Evolutionary conservation across 1,284 basidiomycete genomes (phyloP).

Genomic region (Pseudozyma sp.): DNA sequence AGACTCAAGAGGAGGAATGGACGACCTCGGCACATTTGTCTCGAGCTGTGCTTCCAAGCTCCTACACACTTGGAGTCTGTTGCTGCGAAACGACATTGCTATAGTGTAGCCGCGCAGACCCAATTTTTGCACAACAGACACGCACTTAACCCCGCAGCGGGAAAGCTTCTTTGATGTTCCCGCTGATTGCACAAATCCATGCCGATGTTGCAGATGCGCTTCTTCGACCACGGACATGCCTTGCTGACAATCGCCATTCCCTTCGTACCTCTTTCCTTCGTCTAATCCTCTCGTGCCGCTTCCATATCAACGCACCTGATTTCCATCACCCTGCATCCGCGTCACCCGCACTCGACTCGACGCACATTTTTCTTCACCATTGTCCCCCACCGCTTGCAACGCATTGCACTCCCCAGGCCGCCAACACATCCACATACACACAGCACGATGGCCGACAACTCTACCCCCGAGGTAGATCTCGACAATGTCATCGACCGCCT

Average conservation of each 20-base stretch:
- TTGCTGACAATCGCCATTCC: conserved; percentile 2
- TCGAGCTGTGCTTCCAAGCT: too few species aligned
- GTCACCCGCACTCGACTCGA: conserved; percentile 1
- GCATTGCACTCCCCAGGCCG: conserved; percentile 12
- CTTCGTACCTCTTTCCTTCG: background rate
- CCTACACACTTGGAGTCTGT: too few species aligned
- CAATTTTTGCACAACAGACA: background rate
- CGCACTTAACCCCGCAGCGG: background rate
- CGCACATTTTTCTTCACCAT: background rate
- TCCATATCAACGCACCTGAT: background rate
- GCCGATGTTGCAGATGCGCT: background rate
- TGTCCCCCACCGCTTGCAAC: background rate
- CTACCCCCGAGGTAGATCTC: conserved; percentile 66
- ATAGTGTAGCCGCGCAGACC: too few species aligned
- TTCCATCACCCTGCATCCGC: background rate
- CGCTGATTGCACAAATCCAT: background rate
- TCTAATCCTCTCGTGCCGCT: background rate
- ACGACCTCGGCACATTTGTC: background rate
- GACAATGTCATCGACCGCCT: conserved; percentile 69
- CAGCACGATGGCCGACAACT: conserved; percentile 63
- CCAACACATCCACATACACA: conserved; percentile 13
- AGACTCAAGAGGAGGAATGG: conserved; percentile 1
- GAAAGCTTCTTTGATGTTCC: too few species aligned
- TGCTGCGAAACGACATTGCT: too few species aligned
- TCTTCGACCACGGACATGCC: background rate